Conservation (phyloP, 1,139 yeast species). For the Debaryomyces psychrophilus region DNA sequence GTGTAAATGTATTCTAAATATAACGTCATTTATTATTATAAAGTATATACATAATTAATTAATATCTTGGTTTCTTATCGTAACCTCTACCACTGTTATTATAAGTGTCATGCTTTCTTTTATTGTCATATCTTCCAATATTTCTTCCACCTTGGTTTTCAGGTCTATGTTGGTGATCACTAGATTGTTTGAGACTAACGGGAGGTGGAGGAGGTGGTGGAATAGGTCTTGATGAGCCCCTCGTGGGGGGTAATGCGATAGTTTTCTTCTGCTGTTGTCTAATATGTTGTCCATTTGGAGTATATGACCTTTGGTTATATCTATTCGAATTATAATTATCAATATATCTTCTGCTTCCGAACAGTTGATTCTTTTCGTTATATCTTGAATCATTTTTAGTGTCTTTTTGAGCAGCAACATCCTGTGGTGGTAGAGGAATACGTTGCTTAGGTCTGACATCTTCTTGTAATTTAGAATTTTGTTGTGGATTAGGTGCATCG, state of each 20-base stretch:
- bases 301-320: slow-evolving; percentile 9
- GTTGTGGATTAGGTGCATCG: neutral
- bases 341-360: slow-evolving; percentile 8
- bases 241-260: slow-evolving; percentile 26
- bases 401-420: slow-evolving; percentile 14
- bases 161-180: slow-evolving; percentile 8
- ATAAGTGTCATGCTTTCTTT: slow-evolving; percentile 31
- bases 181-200: slow-evolving; percentile 24
- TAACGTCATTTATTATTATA: slow-evolving; percentile 6
- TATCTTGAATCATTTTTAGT: slow-evolving; percentile 6
- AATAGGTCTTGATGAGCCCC: slow-evolving; percentile 15
- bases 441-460: slow-evolving; percentile 11
- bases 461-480: slow-evolving; percentile 4
- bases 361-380: slow-evolving; percentile 5
- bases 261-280: slow-evolving; percentile 7
- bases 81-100: slow-evolving; percentile 28
- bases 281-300: slow-evolving; percentile 2
- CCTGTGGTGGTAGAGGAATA: slow-evolving; percentile 23
- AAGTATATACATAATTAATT: slow-evolving; percentile 9
- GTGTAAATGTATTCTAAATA: slow-evolving; percentile 10
- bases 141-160: slow-evolving; percentile 13
- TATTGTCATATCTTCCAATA: slow-evolving; percentile 18
- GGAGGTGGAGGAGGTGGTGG: slow-evolving; percentile 27
- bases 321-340: slow-evolving; percentile 10
- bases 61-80: slow-evolving; percentile 39